Percentiles rank a stretch among this genome's conserved stretches.
These are phyloP conservation scores for Neurospora sublineolata DNA, from an alignment of 495 filamentous ascomycete genomes.

Conservation along the genomic window DNA sequence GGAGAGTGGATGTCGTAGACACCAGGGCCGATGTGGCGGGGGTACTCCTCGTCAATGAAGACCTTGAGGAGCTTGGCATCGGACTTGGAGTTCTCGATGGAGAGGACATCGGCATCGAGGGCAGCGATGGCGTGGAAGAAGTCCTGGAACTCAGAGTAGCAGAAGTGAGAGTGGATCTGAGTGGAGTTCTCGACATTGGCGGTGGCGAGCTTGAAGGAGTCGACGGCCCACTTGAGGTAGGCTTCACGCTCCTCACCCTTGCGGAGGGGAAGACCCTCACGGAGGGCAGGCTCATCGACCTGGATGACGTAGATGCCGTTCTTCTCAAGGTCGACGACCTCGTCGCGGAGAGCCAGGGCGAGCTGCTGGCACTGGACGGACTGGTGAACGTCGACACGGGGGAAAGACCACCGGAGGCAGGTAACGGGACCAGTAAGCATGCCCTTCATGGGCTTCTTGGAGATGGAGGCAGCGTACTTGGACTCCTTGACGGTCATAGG, in stretches of 20 bases:
- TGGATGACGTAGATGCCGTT: slow-evolving; percentile 96
- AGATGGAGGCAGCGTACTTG: slow-evolving; percentile 90
- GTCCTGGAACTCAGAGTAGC: slow-evolving; percentile 99
- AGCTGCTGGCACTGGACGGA: slow-evolving; percentile 97
- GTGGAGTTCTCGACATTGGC: slow-evolving; percentile 84
- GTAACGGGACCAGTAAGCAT: slow-evolving; percentile 99
- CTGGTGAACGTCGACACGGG: slow-evolving; percentile 97
- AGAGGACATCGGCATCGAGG: slow-evolving; percentile 92
- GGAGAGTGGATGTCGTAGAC: slow-evolving; percentile 99
- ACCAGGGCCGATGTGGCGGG: slow-evolving; percentile 93
- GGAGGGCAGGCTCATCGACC: slow-evolving; percentile 97
- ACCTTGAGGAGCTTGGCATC: slow-evolving; percentile 98
- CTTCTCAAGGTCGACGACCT: slow-evolving; percentile 93
- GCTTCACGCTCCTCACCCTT: slow-evolving; percentile 81
- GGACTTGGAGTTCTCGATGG: slow-evolving; percentile 99
- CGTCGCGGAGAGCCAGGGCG: slow-evolving; percentile 92
- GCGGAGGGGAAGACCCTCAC: slow-evolving; percentile 96
- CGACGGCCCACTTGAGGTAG: slow-evolving; percentile 93
- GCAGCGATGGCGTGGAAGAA: slow-evolving; percentile 99
- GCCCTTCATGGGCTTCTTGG: slow-evolving; percentile 99
- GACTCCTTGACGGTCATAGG: slow-evolving; percentile 99
- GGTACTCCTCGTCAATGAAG: slow-evolving; percentile 93
- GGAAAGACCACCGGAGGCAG: slow-evolving; percentile 98
- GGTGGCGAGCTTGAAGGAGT: slow-evolving; percentile 90
- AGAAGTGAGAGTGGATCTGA: slow-evolving; percentile 99